Base-by-base conservation (phyloP, 345 rosid species). In the Gossypium turneri region DNA sequence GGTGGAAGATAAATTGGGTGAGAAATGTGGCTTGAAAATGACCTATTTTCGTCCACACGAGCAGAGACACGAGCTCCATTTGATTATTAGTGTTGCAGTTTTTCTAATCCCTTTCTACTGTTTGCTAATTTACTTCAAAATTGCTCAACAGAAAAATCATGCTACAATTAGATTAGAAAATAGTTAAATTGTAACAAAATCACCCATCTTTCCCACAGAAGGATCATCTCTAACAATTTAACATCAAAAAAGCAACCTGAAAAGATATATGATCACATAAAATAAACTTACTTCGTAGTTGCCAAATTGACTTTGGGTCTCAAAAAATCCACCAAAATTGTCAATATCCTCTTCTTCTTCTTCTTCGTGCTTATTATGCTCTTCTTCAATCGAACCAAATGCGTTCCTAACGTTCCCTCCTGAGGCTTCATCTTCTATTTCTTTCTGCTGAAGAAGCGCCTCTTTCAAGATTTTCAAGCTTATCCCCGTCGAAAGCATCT, bases 401-500 rank as follows among this genome's bases (percentile, higher is more conserved):
- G 79, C 86, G 17, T 61, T 75, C 68, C 24, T 63, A 16, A 73
- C 82, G 43, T 70, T 75, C 34, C 72, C 80, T 73, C 79, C 89
- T 0, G 78, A 86, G 16, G 79, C 92, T 77, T 89, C 98, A 48
- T 90, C 93, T 56, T 81, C 85, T 57, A 92, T 75, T 82, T 95
- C 99, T 82, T 81, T 91, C 81, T 88, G 97, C 79, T 93, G 99
- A 51, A 87, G 79, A 77, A 91, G 81, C 0, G 98, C 98, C 79
- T 84, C 91, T 76, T 91, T 95, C 84, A 95, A 74, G 64, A 95
- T 93, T 84, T 91, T 93, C 11, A 90, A 84, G 82, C 93, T 95
- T 63, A 91, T 88, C 45, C 88, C 87, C 27, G 92, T 81, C 0
- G 91, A 86, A 53, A 95, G 85, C 83, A 86, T 72, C 97, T 91